Evolutionary conservation across 1,139 yeast species (phyloP).

Genomic region (Taphrina flavorubra): DNA sequence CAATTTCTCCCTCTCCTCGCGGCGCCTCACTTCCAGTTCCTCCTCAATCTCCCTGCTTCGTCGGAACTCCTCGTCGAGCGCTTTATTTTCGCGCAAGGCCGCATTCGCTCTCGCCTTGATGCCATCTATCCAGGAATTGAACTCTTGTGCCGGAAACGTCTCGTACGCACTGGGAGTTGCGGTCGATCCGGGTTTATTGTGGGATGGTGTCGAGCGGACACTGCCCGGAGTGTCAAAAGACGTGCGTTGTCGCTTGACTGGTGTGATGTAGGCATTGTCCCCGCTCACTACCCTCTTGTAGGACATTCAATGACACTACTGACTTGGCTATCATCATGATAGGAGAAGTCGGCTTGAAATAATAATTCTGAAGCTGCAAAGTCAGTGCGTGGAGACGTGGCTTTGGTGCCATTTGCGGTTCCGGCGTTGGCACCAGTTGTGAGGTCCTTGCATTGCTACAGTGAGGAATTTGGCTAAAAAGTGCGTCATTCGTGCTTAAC

Average conservation of each 20-base stretch:
- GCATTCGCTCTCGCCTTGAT: slow-evolving; percentile 42
- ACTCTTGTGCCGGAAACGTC: slow-evolving; percentile 28
- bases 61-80: slow-evolving; percentile 42
- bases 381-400: background rate
- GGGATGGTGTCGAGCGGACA: background rate
- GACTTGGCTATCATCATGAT: background rate
- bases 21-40: slow-evolving; percentile 2
- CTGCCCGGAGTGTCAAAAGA: slow-evolving; percentile 6
- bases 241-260: slow-evolving; percentile 12
- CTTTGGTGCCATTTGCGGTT: slow-evolving; percentile 5
- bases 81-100: slow-evolving; percentile 43
- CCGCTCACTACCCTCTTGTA: background rate
- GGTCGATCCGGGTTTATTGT: background rate
- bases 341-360: background rate
- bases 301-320: background rate
- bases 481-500: no score
- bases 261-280: slow-evolving; percentile 5
- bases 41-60: background rate
- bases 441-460: no score
- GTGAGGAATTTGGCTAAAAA: no score
- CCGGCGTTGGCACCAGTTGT: no score
- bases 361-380: background rate
- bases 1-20: background rate
- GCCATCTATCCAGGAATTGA: slow-evolving; percentile 41
- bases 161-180: slow-evolving; percentile 13